Evolutionary conservation across 768 basidiomycete species (phyloP).

Genomic region (Rhizopogon rudus): DNA sequence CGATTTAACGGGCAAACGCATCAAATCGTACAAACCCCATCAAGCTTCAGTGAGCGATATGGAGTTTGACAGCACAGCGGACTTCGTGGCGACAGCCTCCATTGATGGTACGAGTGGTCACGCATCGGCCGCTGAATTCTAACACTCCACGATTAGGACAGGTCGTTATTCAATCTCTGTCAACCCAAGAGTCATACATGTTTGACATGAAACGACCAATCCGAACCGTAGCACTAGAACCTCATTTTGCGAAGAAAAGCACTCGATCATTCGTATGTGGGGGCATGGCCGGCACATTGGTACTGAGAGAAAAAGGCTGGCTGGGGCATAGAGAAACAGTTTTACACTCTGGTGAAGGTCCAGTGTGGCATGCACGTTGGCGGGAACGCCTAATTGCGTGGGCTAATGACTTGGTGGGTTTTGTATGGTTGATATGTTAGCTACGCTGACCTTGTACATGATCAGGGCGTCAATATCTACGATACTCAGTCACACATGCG

Average conservation of each 20-base stretch:
- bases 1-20: conserved; percentile 68
- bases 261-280: conserved; percentile 85
- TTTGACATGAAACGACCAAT: conserved; percentile 93
- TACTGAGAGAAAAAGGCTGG: conserved; percentile 96
- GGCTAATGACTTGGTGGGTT: conserved; percentile 85
- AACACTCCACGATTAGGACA: conserved; percentile 54
- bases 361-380: conserved; percentile 93
- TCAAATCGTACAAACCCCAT: conserved; percentile 91
- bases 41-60: conserved; percentile 84
- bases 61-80: conserved; percentile 74
- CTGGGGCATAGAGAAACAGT: conserved; percentile 88
- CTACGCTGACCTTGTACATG: not conserved
- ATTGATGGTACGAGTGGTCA: conserved; percentile 72
- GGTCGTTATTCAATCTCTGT: conserved; percentile 81
- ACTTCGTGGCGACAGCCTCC: conserved; percentile 89
- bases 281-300: conserved; percentile 82
- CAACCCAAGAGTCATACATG: conserved; percentile 71
- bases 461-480: conserved; percentile 90
- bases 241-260: conserved; percentile 75
- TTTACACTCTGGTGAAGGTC: conserved; percentile 82
- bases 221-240: conserved; percentile 86
- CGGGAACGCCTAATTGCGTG: conserved; percentile 83
- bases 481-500: conserved; percentile 73
- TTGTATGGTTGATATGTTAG: not conserved
- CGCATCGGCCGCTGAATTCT: not conserved